These are phyloP conservation scores for Lactarius evosmus DNA, from an alignment of 768 basidiomycete species.

Conservation along the genomic window DNA sequence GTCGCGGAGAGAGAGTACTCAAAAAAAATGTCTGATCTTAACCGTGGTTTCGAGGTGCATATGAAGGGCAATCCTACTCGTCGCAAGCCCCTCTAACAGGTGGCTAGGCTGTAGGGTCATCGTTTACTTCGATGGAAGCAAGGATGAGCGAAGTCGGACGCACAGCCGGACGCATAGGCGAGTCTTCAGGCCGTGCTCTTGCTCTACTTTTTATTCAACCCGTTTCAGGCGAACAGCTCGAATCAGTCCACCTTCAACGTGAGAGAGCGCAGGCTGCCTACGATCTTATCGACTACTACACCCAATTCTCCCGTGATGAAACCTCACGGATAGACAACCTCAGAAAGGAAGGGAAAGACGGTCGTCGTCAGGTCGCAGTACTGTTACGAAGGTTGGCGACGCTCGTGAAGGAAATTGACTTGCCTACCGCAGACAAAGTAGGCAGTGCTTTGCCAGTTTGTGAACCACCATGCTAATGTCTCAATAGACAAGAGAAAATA, in stretches of 20 bases:
- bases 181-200: constrained; percentile 28
- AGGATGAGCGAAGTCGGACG: constrained; percentile 91
- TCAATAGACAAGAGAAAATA: constrained; percentile 79
- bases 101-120: constrained; percentile 74
- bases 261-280: constrained; percentile 93
- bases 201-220: constrained; percentile 14
- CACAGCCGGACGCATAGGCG: constrained; percentile 91
- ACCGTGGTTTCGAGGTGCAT: constrained; percentile 88
- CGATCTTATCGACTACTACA: constrained; percentile 91
- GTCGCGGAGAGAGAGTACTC: constrained; percentile 91
- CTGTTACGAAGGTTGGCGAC: constrained; percentile 80
- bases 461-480: not conserved
- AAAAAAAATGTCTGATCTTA: constrained; percentile 89
- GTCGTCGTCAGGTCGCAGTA: constrained; percentile 83
- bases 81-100: constrained; percentile 9
- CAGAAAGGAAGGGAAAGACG: constrained; percentile 85
- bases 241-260: constrained; percentile 88
- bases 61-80: constrained; percentile 3
- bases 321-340: constrained; percentile 69
- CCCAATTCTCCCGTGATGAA: constrained; percentile 83
- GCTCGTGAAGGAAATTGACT: constrained; percentile 90
- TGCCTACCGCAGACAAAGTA: constrained; percentile 79
- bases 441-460: constrained; percentile 16
- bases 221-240: constrained; percentile 83
- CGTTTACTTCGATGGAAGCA: constrained; percentile 86